Evolutionary conservation across 345 rosid genomes (phyloP).

Genomic region (Rubroshorea leprosula): DNA sequence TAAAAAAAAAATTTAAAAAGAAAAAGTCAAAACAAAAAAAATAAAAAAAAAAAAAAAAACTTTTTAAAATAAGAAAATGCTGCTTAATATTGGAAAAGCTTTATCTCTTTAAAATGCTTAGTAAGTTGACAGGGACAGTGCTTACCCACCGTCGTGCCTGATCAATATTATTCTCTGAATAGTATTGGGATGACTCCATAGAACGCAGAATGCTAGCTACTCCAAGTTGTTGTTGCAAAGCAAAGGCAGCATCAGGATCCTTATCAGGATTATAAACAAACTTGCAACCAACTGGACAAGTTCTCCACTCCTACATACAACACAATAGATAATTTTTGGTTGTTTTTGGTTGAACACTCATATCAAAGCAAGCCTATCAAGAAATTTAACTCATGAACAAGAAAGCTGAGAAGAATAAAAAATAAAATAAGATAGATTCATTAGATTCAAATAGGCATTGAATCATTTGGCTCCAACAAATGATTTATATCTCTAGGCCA

Average conservation of each 20-base stretch:
- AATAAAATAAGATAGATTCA: background rate
- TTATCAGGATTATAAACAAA: conserved; percentile 40
- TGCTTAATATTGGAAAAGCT: background rate
- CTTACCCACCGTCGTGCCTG: conserved; percentile 99
- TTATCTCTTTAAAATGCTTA: background rate
- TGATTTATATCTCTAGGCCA: too few relatives aligned
- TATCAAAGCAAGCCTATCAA: too few relatives aligned
- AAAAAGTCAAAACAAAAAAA: too few relatives aligned
- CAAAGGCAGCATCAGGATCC: conserved; percentile 70
- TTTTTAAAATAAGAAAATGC: background rate
- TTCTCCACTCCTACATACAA: conserved; percentile 51
- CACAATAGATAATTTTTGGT: background rate
- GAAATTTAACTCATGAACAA: background rate
- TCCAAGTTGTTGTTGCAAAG: conserved; percentile 33
- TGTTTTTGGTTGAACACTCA: too few relatives aligned
- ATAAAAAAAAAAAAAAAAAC: too few relatives aligned
- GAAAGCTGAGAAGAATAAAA: background rate
- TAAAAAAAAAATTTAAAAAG: background rate
- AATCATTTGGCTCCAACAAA: background rate
- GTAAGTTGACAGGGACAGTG: conserved; percentile 40
- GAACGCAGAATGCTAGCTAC: conserved; percentile 58
- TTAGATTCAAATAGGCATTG: background rate
- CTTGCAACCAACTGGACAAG: conserved; percentile 67
- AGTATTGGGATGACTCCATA: conserved; percentile 90
- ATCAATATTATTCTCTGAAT: conserved; percentile 57